Base-by-base conservation (phyloP, 495 filamentous ascomycete species). In the Xylaria cubensis region DNA sequence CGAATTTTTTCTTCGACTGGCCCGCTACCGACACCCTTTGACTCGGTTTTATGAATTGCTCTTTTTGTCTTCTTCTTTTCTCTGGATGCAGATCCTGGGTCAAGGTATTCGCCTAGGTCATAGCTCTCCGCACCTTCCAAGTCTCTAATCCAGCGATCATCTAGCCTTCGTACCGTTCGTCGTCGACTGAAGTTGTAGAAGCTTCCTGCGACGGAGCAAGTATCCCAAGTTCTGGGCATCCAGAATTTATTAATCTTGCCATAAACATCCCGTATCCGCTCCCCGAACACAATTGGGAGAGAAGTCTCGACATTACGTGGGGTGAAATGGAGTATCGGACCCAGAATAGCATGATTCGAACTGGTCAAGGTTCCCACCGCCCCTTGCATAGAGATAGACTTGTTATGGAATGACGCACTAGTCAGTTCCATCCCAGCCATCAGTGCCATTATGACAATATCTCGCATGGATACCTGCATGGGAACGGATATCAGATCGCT, bases 321-420 rank as follows among this genome's bases (percentile, higher is more conserved):
- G n/a, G 61, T 64, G 12, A 42, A 64, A 64, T 64, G 61, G 4
- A 64, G 21, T 64, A 64, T 64, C 21, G 61, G 61, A 4, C 61
- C 61, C 39, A 64, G 39, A 64, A 64, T 64, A 10, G 61, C n/a
- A 64, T 64, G 61, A 29, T 64, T 64, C 9, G 61, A 64, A 29
- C 61, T 64, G 8, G 61, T 64, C 39, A 64, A 21, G 8, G 61
- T 64, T 13, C 61, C 61, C 26, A 8, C 39, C 21, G 61, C 61
- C 8, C 61, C 61, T 44, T 64, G 61, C 61, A 64, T 64, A 36
- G 61, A 64, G 17, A 64, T 64, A 29, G 61, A 64, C 39, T 64
- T 64, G 36, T 64, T 21, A 21, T 42, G n/a, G 9, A 64, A 64
- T 15, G 61, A 64, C 4, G 61, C 36, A 9, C 61, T 64, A 17